Conservation (phyloP, 345 rosid species). For the Murraya koenigii region DNA sequence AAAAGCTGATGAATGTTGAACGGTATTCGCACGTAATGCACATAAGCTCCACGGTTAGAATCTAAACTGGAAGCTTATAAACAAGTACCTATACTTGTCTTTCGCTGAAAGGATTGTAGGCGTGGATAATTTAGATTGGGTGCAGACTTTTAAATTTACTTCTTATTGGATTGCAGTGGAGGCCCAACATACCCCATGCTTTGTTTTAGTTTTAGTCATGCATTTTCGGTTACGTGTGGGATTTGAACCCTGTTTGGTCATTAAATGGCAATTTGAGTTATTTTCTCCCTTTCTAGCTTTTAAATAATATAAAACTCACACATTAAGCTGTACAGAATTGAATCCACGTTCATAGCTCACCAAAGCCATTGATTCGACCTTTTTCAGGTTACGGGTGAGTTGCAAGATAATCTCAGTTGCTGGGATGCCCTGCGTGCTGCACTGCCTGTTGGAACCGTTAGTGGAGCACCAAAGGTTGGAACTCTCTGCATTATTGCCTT, state of each 20-base stretch:
- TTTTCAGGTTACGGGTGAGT: conserved; percentile 78
- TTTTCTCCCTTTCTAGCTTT: background rate
- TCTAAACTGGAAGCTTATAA: background rate
- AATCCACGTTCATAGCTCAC: background rate
- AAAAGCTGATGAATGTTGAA: conserved; percentile 87
- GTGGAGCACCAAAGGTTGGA: conserved; percentile 88
- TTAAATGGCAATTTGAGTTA: background rate
- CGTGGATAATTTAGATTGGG: background rate
- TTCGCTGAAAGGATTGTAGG: background rate
- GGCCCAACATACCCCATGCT: background rate
- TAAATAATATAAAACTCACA: background rate
- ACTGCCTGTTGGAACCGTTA: conserved; percentile 87
- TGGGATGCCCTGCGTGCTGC: conserved; percentile 87
- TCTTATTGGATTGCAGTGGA: background rate
- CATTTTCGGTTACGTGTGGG: too few species aligned
- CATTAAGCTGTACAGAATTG: background rate
- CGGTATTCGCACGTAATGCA: conserved; percentile 95
- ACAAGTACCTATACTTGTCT: background rate
- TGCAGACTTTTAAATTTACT: background rate
- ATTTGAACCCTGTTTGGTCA: too few species aligned
- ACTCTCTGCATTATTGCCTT: background rate
- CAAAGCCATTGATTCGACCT: background rate
- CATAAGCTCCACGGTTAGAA: conserved; percentile 86
- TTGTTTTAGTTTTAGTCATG: too few species aligned
- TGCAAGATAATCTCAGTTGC: conserved; percentile 59